phyloP scores from a whole-genome alignment of 2,329 filamentous ascomycete genomes.

The Xylaria sp. region DNA sequence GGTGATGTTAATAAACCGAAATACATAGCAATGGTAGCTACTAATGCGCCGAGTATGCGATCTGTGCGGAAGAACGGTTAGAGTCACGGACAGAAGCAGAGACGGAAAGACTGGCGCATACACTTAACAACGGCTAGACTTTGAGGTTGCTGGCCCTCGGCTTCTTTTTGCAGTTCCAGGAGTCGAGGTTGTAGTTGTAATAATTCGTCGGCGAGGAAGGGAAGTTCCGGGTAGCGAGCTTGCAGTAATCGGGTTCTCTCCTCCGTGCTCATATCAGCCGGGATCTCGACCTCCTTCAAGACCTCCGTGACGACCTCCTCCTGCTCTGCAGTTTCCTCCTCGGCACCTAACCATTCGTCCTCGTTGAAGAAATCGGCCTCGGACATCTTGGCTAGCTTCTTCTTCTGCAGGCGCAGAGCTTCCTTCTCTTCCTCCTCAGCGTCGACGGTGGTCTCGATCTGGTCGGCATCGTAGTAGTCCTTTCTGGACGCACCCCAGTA shows the following conservation, averaged over 20 bases:
- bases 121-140: conserved; percentile 63
- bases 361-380: conserved; percentile 95
- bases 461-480: conserved; percentile 89
- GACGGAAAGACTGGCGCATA: conserved; percentile 4
- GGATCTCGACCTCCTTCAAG: conserved; percentile 77
- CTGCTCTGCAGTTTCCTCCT: conserved; percentile 44
- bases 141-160: conserved; percentile 46
- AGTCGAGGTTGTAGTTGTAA: conserved; percentile 64
- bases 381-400: conserved; percentile 81
- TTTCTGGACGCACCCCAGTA: conserved; percentile 85
- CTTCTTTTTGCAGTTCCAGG: conserved; percentile 51
- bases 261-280: conserved; percentile 68
- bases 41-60: conserved; percentile 76
- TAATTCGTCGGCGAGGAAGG: conserved; percentile 77
- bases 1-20: conserved; percentile 89
- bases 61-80: conserved; percentile 29
- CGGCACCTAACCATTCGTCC: conserved; percentile 68
- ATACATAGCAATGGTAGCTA: conserved; percentile 85
- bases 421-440: conserved; percentile 90
- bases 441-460: conserved; percentile 41
- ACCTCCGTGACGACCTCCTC: conserved; percentile 73
- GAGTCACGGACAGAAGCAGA: not conserved
- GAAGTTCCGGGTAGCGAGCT: conserved; percentile 85
- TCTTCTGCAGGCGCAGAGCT: conserved; percentile 80
- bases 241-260: conserved; percentile 73